Evolutionary conservation across 1,284 basidiomycete genomes (phyloP).

Genomic region (Wallemia hederae): DNA sequence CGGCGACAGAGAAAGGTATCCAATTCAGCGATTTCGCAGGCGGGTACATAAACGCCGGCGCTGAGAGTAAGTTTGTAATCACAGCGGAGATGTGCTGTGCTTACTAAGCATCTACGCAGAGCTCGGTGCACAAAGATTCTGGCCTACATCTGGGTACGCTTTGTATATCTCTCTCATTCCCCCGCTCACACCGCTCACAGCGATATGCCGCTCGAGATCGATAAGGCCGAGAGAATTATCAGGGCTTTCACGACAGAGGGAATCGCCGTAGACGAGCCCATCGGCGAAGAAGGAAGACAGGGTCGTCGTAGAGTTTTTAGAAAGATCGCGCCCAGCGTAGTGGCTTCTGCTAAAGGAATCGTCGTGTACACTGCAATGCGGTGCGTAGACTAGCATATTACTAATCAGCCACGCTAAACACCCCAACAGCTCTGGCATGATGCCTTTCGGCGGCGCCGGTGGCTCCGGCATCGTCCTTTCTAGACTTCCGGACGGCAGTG

Average conservation of each 20-base stretch:
- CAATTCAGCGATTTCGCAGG: neutral
- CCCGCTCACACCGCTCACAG: neutral
- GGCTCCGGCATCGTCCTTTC: conserved; percentile 21
- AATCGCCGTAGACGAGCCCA: conserved; percentile 5
- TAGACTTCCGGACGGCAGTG: conserved; percentile 18
- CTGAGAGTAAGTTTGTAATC: neutral
- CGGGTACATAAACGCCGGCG: neutral
- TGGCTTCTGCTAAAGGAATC: conserved; percentile 18
- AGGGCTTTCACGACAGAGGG: conserved; percentile 18
- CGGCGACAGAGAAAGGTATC: neutral
- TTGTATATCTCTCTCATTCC: neutral
- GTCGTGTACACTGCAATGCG: conserved; percentile 23
- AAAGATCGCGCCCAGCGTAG: conserved; percentile 23
- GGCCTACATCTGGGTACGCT: neutral
- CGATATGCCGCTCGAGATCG: conserved; percentile 16
- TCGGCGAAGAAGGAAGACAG: conserved; percentile 12
- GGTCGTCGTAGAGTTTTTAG: conserved; percentile 18
- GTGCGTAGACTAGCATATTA: neutral
- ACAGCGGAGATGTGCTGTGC: neutral
- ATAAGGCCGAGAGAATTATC: conserved; percentile 23
- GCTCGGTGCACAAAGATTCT: neutral
- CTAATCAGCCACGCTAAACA: neutral
- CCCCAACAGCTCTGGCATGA: conserved; percentile 16
- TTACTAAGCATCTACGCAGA: neutral
- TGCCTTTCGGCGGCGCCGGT: conserved; percentile 24